Evolutionary conservation across 345 rosid species (phyloP), one percentile per base, ranked within the genome.

Genomic region (Sonneratia alba): DNA sequence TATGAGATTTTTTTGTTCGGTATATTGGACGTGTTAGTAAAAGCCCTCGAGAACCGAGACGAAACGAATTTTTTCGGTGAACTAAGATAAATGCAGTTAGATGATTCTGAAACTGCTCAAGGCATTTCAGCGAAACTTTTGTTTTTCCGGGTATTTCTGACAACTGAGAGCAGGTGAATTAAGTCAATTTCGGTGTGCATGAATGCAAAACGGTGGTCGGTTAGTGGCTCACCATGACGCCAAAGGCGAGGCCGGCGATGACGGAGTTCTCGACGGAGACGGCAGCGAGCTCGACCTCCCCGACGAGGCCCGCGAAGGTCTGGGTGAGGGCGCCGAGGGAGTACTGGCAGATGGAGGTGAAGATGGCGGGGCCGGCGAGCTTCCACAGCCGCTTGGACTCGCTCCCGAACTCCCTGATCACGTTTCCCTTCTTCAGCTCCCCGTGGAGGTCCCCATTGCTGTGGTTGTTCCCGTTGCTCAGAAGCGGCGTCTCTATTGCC

Each of bases 311-410:
- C 0, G 87, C 83, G 72, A 89, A 89, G 3, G 92, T 91, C 75
- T 86, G 97, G 66, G 97, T 93, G 13, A 93, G 86, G 5, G 98
- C 97, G 9, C 94, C 97, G 1, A 93, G 87, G 7, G 97, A 91
- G 80, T 89, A 89, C 74, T 93, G 96, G 69, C 85, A 80, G 7
- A 88, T 71, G 51, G 89, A 74, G 0, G 93, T 91, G 78, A 91
- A 88, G 36, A 93, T 93, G 0, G 97, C 92, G 0, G 98, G 98
- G 21, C 98, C 97, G 0, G 96, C 97, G 56, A 93, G 42, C 68
- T 78, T 72, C 98, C 97, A 93, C 7, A 93, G 86, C 81, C 84
- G 83, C 76, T 76, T 81, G 0, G 97, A 93, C 78, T 93, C 98
- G 36, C 67, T 14, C 0, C 88, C 79, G 19, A 91, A 88, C 72